Base-by-base conservation (phyloP, 331 rosid species). In the Phaseolus coccineus region DNA sequence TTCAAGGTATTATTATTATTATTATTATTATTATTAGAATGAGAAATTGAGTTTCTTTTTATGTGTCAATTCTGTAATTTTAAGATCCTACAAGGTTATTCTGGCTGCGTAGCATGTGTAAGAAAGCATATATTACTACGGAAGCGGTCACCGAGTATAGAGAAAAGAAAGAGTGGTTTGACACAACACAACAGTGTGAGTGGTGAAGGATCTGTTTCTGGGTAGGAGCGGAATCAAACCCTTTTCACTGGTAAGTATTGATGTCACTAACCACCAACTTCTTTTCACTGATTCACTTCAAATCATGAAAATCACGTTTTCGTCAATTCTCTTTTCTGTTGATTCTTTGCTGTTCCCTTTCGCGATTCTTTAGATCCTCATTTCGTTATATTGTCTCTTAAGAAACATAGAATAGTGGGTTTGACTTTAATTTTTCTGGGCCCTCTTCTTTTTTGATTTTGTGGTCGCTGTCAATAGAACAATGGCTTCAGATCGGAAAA, bases 401-500 rank as follows among this genome's bases (percentile, higher is more conserved):
- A 58, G 1, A 2, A 12, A 19, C 24, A 30, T 22, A 53, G 31
- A n/a, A 19, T 30, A 59, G n/a, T 50, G 81, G 80, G 33, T 84
- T 81, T 73, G 83, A 65, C 82, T 85, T 67, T 10, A 14, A 27
- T 61, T 79, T 77, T 62, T 30, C 25, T 79, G 71, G 71, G 76
- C 31, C 3, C 37, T 67, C 1, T 48, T n/a, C 68, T 9, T 51
- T 9, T 48, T 48, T n/a, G 52, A 71, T 83, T 59, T 69, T 58
- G 68, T 80, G 35, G 68, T 80, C 25, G 82, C 81, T 88, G 97
- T 66, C 84, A 40, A 46, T 61, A 40, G 76, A 56, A 88, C 58
- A 65, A 83, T 94, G 97, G 90, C 89, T 81, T 88, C 92, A 84
- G 92, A 92, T 89, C 89, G 80, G 15, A 94, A 89, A 83, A 7